Base-by-base conservation (phyloP, 2,329 filamentous ascomycete genomes). In the Ceratocystis destructans region DNA sequence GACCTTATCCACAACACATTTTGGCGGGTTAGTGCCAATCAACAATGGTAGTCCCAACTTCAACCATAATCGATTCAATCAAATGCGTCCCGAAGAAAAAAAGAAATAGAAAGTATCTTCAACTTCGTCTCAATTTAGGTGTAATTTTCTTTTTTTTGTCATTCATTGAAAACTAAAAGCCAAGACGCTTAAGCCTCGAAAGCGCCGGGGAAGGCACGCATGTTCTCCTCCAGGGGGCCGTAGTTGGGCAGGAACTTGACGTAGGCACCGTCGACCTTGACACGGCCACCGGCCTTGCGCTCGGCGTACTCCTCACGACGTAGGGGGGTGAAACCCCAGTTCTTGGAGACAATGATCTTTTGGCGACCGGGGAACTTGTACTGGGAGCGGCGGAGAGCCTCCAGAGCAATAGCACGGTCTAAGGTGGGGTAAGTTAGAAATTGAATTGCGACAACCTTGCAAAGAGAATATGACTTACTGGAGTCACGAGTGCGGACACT, bases 301-400 rank as follows among this genome's bases (percentile, higher is more conserved):
- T 91, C 86, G 77, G 96, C 83, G 83, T 97, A 99, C 80, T 99
- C 94, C 74, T 97, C 94, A 75, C 94, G 92, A 76, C 90, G 88
- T 75, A 99, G 90, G 77, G 92, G 92, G 70, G 94, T 99, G 89
- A 99, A 99, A 74, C 94, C 94, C 94, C 94, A 99, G 87, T 99
- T 99, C 91, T 97, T 99, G 85, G 89, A 95, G 82, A 97, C 88
- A 76, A 99, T 96, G 83, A 99, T 97, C 91, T 99, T 99, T 87
- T 99, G 94, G 82, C 94, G 93, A 80, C 94, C 94, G 73, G 94
- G 94, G 90, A 99, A 99, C 89, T 97, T 99, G 90, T 97, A 96
- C 88, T 96, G 94, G 72, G 91, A 95, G 79, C 94, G 91, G 79
- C 95, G 93, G 79, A 99, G 90, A 77, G 94, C 94, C 88, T 99